Evolutionary conservation across 164 flowering plant genomes (phyloP).

Genomic region (Taxillus chinensis): DNA sequence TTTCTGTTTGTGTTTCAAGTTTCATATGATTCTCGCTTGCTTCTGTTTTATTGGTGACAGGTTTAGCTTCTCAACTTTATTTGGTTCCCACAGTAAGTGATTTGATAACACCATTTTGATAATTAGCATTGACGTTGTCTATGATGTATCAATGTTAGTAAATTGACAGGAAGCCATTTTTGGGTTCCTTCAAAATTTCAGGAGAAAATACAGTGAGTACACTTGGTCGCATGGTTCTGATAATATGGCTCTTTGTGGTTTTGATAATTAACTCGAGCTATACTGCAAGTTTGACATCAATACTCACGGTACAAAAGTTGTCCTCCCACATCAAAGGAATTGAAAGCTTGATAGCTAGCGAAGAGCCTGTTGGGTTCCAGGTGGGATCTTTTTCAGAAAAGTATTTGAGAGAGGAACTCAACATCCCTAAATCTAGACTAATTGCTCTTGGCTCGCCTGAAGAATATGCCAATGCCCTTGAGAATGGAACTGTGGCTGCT

Average conservation of each 20-base stretch:
- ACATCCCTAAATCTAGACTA: slow-evolving; percentile 41
- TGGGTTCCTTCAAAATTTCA: slow-evolving; percentile 17
- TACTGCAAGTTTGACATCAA: slow-evolving; percentile 64
- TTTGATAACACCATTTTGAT: not conserved
- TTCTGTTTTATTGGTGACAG: slow-evolving; percentile 20
- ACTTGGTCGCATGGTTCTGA: slow-evolving; percentile 44
- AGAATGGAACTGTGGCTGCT: slow-evolving; percentile 37
- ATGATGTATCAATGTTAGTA: not conserved
- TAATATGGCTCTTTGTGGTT: slow-evolving; percentile 67
- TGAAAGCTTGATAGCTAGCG: slow-evolving; percentile 35
- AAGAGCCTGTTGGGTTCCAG: slow-evolving; percentile 44
- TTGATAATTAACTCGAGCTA: slow-evolving; percentile 58
- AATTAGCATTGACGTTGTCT: not conserved
- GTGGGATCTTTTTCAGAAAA: slow-evolving; percentile 58
- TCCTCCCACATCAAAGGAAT: slow-evolving; percentile 48
- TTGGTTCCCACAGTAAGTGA: slow-evolving; percentile 62
- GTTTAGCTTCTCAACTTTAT: slow-evolving; percentile 69
- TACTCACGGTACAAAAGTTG: slow-evolving; percentile 60
- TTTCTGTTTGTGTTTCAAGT: no score
- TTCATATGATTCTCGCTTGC: not conserved
- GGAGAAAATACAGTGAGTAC: slow-evolving; percentile 62
- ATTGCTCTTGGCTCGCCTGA: slow-evolving; percentile 39
- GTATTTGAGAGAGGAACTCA: slow-evolving; percentile 45
- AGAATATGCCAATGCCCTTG: slow-evolving; percentile 45
- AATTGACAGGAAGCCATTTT: not conserved